These are phyloP conservation scores for Boechera retrofracta DNA, from an alignment of 345 rosid species.

Conservation along the genomic window DNA sequence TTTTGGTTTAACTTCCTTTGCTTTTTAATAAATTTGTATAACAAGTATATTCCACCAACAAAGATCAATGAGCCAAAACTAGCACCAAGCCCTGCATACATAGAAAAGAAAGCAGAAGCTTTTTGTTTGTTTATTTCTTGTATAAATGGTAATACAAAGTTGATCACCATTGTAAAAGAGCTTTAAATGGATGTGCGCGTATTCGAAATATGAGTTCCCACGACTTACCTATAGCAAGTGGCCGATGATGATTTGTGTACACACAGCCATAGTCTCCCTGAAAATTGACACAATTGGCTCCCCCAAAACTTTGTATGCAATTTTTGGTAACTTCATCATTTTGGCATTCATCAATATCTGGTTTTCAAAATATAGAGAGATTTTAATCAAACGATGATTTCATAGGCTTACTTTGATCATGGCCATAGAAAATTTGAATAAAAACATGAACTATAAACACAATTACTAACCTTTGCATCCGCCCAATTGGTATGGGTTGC, in stretches of 20 bases:
- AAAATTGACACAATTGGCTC: slow-evolving; percentile 13
- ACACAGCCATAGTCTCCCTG: neutral
- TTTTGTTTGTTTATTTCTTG: neutral
- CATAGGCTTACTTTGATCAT: too few relatives aligned
- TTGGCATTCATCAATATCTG: slow-evolving; percentile 13
- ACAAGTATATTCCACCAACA: neutral
- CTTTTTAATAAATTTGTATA: slow-evolving; percentile 1
- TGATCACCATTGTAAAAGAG: neutral
- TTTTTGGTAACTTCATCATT: too few relatives aligned
- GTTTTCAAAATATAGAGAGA: neutral
- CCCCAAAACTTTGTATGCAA: too few relatives aligned
- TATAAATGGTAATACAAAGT: neutral
- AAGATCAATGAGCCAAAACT: slow-evolving; percentile 11
- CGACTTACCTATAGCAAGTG: slow-evolving; percentile 12
- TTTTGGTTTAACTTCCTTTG: neutral
- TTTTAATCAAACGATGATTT: neutral
- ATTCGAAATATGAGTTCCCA: neutral
- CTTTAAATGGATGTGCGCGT: too few relatives aligned
- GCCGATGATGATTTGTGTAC: neutral
- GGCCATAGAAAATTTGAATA: neutral
- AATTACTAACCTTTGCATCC: slow-evolving; percentile 43
- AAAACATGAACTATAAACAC: neutral
- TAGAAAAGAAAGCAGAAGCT: neutral
- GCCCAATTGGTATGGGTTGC: slow-evolving; percentile 38
- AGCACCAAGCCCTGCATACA: neutral